Evolutionary conservation across 1,139 yeast species (phyloP).

Genomic region (Wickerhamomyces sp.): DNA sequence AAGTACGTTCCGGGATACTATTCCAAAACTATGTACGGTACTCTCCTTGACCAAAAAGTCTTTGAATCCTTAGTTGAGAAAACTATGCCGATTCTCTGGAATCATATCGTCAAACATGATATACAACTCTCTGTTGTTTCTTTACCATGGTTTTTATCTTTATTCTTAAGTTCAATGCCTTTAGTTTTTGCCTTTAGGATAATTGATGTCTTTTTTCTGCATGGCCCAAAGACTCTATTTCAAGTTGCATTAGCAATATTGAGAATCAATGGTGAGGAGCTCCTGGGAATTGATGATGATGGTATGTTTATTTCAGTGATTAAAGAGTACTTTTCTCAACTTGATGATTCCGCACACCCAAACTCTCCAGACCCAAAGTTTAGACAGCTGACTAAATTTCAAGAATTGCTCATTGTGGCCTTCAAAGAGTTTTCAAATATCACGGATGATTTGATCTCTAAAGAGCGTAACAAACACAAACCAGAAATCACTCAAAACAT

Average conservation of each 20-base stretch:
- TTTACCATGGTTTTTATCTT: conserved; percentile 91
- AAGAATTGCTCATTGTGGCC: conserved; percentile 85
- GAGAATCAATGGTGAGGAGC: conserved; percentile 79
- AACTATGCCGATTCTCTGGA: conserved; percentile 87
- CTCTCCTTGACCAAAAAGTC: conserved; percentile 87
- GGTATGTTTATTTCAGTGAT: conserved; percentile 85
- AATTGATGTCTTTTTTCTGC: conserved; percentile 84
- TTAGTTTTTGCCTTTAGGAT: conserved; percentile 88
- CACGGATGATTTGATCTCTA: conserved; percentile 68
- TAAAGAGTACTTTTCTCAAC: conserved; percentile 72
- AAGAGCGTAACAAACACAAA: conserved; percentile 67
- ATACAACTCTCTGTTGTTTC: conserved; percentile 94
- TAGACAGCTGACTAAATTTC: conserved; percentile 75
- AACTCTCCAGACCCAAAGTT: conserved; percentile 60
- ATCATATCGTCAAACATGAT: conserved; percentile 71
- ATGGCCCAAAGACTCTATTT: conserved; percentile 85
- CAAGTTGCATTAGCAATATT: conserved; percentile 91
- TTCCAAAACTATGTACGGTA: conserved; percentile 97
- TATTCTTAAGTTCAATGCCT: conserved; percentile 92
- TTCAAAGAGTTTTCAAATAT: conserved; percentile 84
- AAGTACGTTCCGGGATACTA: conserved; percentile 91
- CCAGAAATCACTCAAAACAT: conserved; percentile 79
- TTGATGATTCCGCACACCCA: conserved; percentile 82
- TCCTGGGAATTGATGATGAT: conserved; percentile 81
- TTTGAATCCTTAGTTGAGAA: conserved; percentile 87